Evolutionary conservation across 75 land plant species (phyloP).

Genomic region (Pinus albicaulis): DNA sequence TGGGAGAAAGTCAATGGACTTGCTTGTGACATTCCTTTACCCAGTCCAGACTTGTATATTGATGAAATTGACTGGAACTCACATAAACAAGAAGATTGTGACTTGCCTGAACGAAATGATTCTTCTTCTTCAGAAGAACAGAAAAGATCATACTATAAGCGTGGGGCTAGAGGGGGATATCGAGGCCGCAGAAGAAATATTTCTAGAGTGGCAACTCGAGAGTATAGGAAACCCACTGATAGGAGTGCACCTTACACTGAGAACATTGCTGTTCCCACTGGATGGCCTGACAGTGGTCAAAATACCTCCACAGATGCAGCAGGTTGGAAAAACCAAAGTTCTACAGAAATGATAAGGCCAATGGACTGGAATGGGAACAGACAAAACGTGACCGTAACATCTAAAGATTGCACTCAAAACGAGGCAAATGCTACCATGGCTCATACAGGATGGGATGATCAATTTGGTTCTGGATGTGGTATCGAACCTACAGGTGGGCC

Average conservation of each 20-base stretch:
- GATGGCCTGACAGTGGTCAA: not conserved
- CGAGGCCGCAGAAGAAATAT: not conserved
- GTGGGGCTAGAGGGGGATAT: not conserved
- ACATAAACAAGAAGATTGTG: conserved; percentile 14
- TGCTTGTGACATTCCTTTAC: conserved; percentile 34
- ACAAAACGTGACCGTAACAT: not conserved
- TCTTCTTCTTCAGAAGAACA: not conserved
- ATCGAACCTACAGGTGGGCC: not conserved
- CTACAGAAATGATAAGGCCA: not conserved
- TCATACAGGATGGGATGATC: conserved; percentile 5
- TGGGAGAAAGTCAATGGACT: conserved; percentile 36
- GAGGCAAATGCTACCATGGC: not conserved
- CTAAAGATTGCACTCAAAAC: not conserved
- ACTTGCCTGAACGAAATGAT: conserved; percentile 5
- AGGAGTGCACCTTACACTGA: not conserved
- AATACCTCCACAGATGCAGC: not conserved
- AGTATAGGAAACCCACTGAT: not conserved
- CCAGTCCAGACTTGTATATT: conserved; percentile 50
- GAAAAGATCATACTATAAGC: not conserved
- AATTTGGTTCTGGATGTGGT: conserved; percentile 5
- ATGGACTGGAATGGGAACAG: not conserved
- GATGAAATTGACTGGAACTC: conserved; percentile 48
- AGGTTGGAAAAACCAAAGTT: too few relatives aligned
- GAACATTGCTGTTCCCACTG: not conserved
- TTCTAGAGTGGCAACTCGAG: not conserved